Evolutionary conservation across 768 basidiomycete genomes (phyloP), one percentile per base, ranked within the genome.

Genomic region (Termitomyces heimii): DNA sequence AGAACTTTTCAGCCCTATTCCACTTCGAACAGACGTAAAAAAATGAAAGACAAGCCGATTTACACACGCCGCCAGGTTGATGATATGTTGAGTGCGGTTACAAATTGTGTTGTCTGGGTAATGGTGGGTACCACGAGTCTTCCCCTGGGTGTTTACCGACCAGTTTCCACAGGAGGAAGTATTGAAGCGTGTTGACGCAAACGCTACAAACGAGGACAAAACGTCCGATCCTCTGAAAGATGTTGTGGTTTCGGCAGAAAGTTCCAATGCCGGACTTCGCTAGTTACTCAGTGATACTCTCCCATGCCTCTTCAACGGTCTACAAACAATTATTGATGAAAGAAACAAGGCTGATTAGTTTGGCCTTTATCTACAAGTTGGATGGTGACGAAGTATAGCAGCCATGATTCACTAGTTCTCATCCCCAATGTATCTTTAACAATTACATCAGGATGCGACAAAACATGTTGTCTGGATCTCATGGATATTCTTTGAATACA

Each of bases 21-120:
- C 13, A 22, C 51, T 28, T 40, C 31, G 3, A 50, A 48, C 49
- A 55, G 44, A 26, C 53, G 57, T 32, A 58, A 46, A 51, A 61
- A 52, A 46, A 6, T 54, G 31, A 61, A 56, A 44, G 60, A 61
- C 32, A 61, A 57, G 42, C 60, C 60, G 18, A 46, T 61, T 10
- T 61, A 61, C 18, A 61, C 60, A 20, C 60, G 55, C 6, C 46
- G 56, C 12, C 60, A 61, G n/a, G 60, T 61, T 42, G 56, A 61
- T 24, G 56, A 61, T 34, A 61, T 61, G 56, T 29, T 61, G 14
- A 53, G 47, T 54, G 56, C 60, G 8, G 60, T 61, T 49, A 54
- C 56, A 26, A 46, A 28, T 24, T 61, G 60, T n/a, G 57, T 61
- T 49, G 53, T 52, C 10, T 47, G 60, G 7, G 57, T 56, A 22